phyloP scores from a whole-genome alignment of 805 yeast species.

The Candida pseudofarinosa region DNA sequence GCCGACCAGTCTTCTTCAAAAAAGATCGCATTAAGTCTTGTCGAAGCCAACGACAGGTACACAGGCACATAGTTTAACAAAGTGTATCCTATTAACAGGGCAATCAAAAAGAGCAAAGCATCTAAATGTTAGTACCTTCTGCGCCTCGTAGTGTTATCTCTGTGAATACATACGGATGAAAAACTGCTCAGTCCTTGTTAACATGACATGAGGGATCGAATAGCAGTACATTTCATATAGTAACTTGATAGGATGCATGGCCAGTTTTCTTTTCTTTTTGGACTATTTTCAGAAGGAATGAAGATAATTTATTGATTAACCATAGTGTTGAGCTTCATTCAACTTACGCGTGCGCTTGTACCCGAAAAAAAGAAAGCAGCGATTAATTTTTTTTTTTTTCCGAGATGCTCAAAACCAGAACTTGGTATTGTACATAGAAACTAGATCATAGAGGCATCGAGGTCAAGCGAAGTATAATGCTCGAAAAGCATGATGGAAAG shows the following conservation, averaged over 20 bases:
- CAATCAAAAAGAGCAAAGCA: constrained; percentile 18
- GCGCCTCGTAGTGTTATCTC: background rate
- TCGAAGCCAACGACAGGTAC: background rate
- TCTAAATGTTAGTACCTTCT: constrained; percentile 11
- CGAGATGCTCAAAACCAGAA: no score
- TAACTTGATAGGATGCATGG: background rate
- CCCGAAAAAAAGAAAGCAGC: background rate
- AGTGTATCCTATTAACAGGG: constrained; percentile 24
- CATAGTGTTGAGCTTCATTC: no score
- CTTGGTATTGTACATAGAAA: no score
- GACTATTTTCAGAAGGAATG: background rate
- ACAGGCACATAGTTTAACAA: constrained; percentile 18
- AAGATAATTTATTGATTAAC: no score
- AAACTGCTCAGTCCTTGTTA: constrained; percentile 41
- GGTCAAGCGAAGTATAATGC: background rate
- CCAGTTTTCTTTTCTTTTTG: background rate
- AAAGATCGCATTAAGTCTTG: background rate
- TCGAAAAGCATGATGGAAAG: background rate
- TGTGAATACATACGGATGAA: constrained; percentile 17
- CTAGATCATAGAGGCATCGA: no score
- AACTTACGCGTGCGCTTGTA: background rate
- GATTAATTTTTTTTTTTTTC: background rate
- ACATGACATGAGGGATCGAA: constrained; percentile 47
- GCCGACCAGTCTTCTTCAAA: background rate
- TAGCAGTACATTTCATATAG: constrained; percentile 32